Evolutionary conservation across 306 rosid genomes (phyloP).

Genomic region (Styphnolobium japonicum): DNA sequence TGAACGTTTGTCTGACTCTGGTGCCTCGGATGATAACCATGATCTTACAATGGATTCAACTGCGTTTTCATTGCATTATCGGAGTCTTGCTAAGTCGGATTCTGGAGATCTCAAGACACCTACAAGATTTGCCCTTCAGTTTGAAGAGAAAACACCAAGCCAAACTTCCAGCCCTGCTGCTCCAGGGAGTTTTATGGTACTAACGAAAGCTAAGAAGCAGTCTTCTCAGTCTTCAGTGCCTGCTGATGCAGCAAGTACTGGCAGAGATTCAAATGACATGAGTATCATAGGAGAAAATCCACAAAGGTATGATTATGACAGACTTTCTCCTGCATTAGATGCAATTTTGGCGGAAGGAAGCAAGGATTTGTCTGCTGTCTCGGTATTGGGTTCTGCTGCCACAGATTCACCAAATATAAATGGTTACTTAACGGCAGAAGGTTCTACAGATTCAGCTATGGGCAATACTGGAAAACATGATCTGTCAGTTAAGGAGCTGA

Average conservation of each 20-base stretch:
- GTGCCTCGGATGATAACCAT: conserved; percentile 55
- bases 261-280: conserved; percentile 74
- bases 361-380: conserved; percentile 39
- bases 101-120: conserved; percentile 77
- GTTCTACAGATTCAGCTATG: conserved; percentile 17
- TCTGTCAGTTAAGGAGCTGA: conserved; percentile 8
- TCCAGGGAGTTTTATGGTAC: conserved; percentile 64
- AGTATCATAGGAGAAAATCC: conserved; percentile 63
- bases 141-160: conserved; percentile 50
- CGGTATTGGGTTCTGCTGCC: conserved; percentile 11
- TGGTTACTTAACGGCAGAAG: neutral
- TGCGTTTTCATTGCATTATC: conserved; percentile 88
- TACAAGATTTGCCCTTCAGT: conserved; percentile 40
- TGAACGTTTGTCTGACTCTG: conserved; percentile 62
- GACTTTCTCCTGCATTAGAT: conserved; percentile 54
- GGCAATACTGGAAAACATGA: conserved; percentile 13
- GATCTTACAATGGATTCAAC: conserved; percentile 92
- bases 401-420: conserved; percentile 11
- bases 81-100: conserved; percentile 80
- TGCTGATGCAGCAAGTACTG: conserved; percentile 33
- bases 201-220: conserved; percentile 49
- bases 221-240: conserved; percentile 27
- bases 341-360: conserved; percentile 64
- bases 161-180: conserved; percentile 31
- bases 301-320: conserved; percentile 48